Evolutionary conservation across 306 rosid species (phyloP), one percentile per base, ranked within the genome.

Genomic region (Cucurbita maxima): DNA sequence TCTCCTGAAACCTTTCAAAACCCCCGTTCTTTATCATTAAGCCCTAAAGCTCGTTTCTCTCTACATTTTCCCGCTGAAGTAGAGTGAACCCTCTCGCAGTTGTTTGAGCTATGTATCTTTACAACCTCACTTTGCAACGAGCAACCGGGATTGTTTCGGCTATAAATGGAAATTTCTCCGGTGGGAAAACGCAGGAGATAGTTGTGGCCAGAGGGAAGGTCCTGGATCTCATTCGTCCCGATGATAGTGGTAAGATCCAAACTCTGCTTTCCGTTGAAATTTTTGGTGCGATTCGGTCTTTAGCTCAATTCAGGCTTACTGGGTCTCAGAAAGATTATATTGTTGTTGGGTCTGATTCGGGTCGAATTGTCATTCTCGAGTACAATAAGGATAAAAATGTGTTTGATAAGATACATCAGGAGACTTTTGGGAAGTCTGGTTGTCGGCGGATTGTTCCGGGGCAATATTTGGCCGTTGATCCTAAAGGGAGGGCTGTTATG

Each of bases 401-500:
- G 14, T 91, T 94, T 50, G 92, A 91, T 59, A 94, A 91, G 80
- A 53, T 91, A 51, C 99, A 94, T 78, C 99, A 94, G 41, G 99
- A 94, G 75, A 94, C 97, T 15, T 94, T 94, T 53, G 99, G 96
- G 9, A 94, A 91, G 81, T 91, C 97, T 1, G 99, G 97, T 68
- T 87, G 91, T 81, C 96, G 98, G 7, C 44, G 97, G 58, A 94
- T 90, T 0, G 97, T 94, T 57, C 97, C 97, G 14, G 99, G 99
- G 9, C 96, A 94, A 79, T 91, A 86, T 76, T 79, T 94, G 70
- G 96, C 97, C 41, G 72, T 89, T 56, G 99, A 94, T 79, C 99
- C 96, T 57, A 91, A 91, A 77, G 99, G 99, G 47, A 82, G 99
- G 79, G 99, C 99, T 14, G 96, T 87, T 57, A 91, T 94, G 97